Evolutionary conservation across 305 asterid genomes (phyloP).

Genomic region (Ilex paraguariensis): DNA sequence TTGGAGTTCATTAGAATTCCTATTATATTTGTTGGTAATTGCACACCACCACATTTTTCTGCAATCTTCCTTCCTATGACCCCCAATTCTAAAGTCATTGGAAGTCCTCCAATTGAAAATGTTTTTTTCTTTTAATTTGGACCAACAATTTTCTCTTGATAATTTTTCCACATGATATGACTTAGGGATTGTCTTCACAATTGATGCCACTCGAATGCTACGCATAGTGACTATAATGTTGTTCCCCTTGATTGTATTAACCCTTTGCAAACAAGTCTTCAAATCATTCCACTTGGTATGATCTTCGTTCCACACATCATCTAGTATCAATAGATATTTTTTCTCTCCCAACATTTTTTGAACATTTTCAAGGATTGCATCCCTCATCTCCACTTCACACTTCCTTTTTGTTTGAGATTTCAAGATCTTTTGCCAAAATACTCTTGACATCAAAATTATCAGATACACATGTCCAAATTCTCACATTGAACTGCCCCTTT

Average conservation of each 20-base stretch:
- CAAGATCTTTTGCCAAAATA: neutral
- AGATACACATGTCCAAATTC: neutral
- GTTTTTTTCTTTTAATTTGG: neutral
- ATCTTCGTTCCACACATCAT: neutral
- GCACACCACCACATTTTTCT: neutral
- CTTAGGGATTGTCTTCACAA: neutral
- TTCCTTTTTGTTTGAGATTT: neutral
- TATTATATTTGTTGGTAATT: neutral
- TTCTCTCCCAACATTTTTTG: neutral
- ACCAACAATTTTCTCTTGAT: neutral
- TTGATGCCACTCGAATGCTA: neutral
- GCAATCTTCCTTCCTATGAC: neutral
- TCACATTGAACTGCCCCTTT: neutral
- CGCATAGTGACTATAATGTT: neutral
- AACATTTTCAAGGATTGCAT: too few species aligned
- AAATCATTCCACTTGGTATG: too few species aligned
- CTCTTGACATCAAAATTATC: neutral
- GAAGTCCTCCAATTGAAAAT: neutral
- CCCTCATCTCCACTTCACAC: too few species aligned
- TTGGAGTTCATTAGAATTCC: neutral
- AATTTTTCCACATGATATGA: neutral
- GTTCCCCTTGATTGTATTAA: neutral
- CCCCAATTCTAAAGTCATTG: neutral
- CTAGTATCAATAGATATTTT: neutral
- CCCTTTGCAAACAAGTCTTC: neutral